phyloP scores from a whole-genome alignment of 2,329 filamentous ascomycete genomes.

The Neofusicoccum parvum region DNA sequence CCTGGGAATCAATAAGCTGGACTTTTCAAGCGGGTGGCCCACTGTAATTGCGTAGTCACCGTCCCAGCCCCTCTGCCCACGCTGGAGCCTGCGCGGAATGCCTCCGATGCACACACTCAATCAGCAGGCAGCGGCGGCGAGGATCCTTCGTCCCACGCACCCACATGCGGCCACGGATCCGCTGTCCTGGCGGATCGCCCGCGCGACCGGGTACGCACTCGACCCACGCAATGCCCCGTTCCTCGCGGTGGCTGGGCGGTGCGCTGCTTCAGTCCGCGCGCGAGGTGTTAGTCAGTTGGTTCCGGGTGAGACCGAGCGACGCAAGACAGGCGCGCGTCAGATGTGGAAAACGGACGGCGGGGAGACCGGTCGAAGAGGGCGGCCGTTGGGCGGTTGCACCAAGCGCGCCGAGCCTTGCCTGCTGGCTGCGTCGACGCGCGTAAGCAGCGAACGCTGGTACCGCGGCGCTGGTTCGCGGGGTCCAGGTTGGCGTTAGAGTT shows the following conservation, averaged over 20 bases:
- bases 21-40: conserved; percentile 35
- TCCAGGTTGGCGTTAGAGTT: background rate
- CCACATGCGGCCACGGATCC: too few species aligned
- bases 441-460: background rate
- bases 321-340: background rate
- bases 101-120: conserved; percentile 32
- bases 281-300: background rate
- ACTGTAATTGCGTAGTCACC: too few species aligned
- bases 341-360: background rate
- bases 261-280: background rate
- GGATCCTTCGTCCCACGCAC: too few species aligned
- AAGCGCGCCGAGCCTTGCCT: background rate
- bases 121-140: too few species aligned
- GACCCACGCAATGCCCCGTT: background rate
- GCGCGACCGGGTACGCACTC: too few species aligned
- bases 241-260: background rate
- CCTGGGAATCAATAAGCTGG: conserved; percentile 36
- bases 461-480: background rate
- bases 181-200: too few species aligned
- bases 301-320: background rate
- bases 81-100: conserved; percentile 36
- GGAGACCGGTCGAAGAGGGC: too few species aligned
- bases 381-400: background rate
- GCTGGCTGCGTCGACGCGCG: background rate
- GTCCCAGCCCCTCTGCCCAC: too few species aligned